These are phyloP conservation scores for Ceratorhiza oryzae-sativae DNA, from an alignment of 1,284 basidiomycete species.

Conservation along the genomic window DNA sequence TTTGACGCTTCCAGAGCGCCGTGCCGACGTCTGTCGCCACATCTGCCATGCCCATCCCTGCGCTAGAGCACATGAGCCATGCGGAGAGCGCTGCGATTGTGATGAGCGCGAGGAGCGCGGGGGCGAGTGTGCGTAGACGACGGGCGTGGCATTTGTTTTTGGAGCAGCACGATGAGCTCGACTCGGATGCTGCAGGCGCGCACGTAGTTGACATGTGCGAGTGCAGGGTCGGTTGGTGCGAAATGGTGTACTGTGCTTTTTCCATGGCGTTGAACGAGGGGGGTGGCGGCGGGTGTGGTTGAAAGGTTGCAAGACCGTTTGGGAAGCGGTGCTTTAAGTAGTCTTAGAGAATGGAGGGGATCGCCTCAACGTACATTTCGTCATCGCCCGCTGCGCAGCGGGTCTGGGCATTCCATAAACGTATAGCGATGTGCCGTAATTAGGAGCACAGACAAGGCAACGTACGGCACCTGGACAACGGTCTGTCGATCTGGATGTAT, in stretches of 20 bases:
- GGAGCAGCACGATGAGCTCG: neutral
- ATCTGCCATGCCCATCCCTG: neutral
- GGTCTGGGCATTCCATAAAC: slow-evolving; percentile 18
- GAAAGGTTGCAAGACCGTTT: neutral
- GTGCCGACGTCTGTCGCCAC: slow-evolving; percentile 14
- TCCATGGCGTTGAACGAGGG: slow-evolving; percentile 2
- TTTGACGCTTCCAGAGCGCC: slow-evolving; percentile 36
- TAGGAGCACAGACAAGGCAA: neutral
- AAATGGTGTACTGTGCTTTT: slow-evolving; percentile 17
- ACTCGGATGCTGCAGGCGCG: neutral
- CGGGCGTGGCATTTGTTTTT: slow-evolving; percentile 33
- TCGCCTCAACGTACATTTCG: slow-evolving; percentile 12
- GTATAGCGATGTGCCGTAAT: slow-evolving; percentile 3
- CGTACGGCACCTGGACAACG: slow-evolving; percentile 6
- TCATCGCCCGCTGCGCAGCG: neutral
- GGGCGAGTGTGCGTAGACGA: slow-evolving; percentile 23
- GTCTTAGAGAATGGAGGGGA: neutral
- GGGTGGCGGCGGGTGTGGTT: neutral
- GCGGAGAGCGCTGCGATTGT: slow-evolving; percentile 12
- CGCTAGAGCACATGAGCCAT: slow-evolving; percentile 10
- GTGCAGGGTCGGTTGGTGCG: slow-evolving; percentile 17
- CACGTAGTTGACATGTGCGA: slow-evolving; percentile 20
- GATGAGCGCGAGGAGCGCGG: slow-evolving; percentile 15
- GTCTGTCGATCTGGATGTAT: neutral
- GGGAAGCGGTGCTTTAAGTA: neutral